Conservation (phyloP, 1,284 basidiomycete genomes). For the Amylostereum chailletii region DNA sequence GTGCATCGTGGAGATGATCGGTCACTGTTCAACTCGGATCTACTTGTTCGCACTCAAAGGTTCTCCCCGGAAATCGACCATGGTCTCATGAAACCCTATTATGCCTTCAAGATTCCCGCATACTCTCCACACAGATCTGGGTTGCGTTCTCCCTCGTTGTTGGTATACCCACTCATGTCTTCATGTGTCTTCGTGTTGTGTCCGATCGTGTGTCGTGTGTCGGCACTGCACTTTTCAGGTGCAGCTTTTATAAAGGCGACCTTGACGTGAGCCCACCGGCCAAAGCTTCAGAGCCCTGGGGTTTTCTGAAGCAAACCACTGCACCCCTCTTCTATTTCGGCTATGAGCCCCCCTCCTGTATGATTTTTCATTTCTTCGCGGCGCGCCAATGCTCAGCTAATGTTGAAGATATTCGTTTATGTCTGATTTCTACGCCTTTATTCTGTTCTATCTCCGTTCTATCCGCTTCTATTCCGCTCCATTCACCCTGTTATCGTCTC, state of each 20-base stretch:
- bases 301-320: neutral
- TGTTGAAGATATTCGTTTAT: no score
- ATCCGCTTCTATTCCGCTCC: no score
- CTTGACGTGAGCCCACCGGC: slow-evolving; percentile 1
- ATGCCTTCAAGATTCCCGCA: slow-evolving; percentile 5
- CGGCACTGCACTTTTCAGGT: neutral
- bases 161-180: slow-evolving; percentile 5
- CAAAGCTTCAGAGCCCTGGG: slow-evolving; percentile 4
- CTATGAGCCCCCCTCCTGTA: slow-evolving; percentile 13
- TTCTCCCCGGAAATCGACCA: slow-evolving; percentile 1
- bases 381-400: slow-evolving; percentile 1
- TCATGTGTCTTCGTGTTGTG: slow-evolving; percentile 6
- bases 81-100: slow-evolving; percentile 9
- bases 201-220: neutral
- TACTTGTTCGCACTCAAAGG: slow-evolving; percentile 6
- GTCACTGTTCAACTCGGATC: slow-evolving; percentile 1
- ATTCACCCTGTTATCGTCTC: no score
- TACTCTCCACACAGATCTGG: slow-evolving; percentile 7
- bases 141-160: slow-evolving; percentile 1
- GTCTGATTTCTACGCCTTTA: no score
- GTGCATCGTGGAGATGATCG: slow-evolving; percentile 4
- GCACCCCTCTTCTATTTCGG: slow-evolving; percentile 11
- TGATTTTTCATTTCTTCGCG: slow-evolving; percentile 5
- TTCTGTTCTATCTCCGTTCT: no score
- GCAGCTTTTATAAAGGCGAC: slow-evolving; percentile 3